A percentile compares a stretch with the other conserved stretches of the same genome.
Evolutionary conservation across 169 alveolate genomes (phyloP).

Genomic region (Perkinsus olseni): DNA sequence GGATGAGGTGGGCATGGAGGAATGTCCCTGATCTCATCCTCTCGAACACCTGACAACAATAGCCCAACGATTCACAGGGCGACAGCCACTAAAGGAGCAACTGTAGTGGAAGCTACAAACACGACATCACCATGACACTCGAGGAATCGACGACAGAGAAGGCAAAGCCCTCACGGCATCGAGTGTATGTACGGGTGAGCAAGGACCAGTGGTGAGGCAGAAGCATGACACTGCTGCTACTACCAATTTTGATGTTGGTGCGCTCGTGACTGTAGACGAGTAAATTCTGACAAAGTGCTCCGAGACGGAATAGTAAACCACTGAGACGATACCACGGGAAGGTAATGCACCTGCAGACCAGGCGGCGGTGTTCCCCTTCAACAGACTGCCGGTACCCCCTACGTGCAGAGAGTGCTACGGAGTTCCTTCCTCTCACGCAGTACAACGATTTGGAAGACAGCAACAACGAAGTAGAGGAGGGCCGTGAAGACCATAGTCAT

Average conservation of each 20-base stretch:
- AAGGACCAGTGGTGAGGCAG: too few species aligned
- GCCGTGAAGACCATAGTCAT: not conserved
- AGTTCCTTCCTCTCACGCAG: constrained; percentile 2
- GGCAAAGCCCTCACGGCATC: too few species aligned
- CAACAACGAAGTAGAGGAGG: not conserved
- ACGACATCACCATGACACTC: too few species aligned
- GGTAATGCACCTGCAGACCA: not conserved
- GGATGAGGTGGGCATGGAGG: not conserved
- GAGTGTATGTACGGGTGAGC: too few species aligned
- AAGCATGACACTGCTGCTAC: too few species aligned
- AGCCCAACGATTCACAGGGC: not conserved
- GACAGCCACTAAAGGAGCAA: too few species aligned
- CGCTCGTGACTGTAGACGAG: not conserved
- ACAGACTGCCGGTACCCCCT: not conserved
- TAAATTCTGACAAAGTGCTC: not conserved
- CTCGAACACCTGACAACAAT: not conserved
- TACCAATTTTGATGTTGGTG: not conserved
- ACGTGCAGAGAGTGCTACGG: not conserved
- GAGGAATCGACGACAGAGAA: too few species aligned
- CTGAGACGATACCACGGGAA: not conserved
- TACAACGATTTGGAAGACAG: not conserved
- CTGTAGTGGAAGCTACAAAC: too few species aligned
- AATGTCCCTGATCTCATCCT: not conserved
- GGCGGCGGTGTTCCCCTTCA: not conserved
- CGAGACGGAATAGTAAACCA: not conserved